Evolutionary conservation across 495 filamentous ascomycete species (phyloP), one percentile per base, ranked within the genome.

Genomic region (Talaromyces adpressus): DNA sequence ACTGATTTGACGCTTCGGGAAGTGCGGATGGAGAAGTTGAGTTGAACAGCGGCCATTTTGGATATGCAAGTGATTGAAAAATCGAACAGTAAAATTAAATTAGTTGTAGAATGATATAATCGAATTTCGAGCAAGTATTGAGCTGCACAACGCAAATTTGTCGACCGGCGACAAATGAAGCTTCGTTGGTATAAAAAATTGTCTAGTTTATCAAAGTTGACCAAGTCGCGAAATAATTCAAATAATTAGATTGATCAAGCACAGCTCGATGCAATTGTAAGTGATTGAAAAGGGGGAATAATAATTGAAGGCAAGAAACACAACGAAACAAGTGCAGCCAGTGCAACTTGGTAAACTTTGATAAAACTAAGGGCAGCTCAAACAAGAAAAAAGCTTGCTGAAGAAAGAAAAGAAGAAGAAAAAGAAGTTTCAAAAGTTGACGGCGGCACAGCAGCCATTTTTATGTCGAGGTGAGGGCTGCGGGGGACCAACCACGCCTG

Each of bases 1-100:
- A 95, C 94, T 77, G 92, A 93, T 87, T 97, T 96, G 85, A 93
- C 91, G 79, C 92, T 91, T 78, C 91, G 84, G 73, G 93, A 96
- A 74, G 94, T 96, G 80, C 93, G 92, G 74, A 98, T 89, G 75
- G 87, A 85, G 78, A 97, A 95, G 65, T 88, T 87, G 57, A 94
- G 83, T 81, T 94, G 90, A 76, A 92, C 86, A 71, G 90, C 77
- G 72, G 91, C 85, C 90, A 93, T 93, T 82, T 77, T 89, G 79
- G 3, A 60, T 75, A 68, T 75, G 72, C 71, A 73, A 64, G 71
- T 74, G 72, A 72, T 11, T 76, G 70, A 64, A 73, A 68, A 67
- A 67, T 68, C 66, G 45, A 69, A 66, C 67, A 70, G 64, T 57
- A 59, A 64, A 65, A 59, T 61, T 62, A 62, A 68, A 63, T 61